Evolutionary conservation across 306 rosid species (phyloP).

Genomic region (Trifolium repens): DNA sequence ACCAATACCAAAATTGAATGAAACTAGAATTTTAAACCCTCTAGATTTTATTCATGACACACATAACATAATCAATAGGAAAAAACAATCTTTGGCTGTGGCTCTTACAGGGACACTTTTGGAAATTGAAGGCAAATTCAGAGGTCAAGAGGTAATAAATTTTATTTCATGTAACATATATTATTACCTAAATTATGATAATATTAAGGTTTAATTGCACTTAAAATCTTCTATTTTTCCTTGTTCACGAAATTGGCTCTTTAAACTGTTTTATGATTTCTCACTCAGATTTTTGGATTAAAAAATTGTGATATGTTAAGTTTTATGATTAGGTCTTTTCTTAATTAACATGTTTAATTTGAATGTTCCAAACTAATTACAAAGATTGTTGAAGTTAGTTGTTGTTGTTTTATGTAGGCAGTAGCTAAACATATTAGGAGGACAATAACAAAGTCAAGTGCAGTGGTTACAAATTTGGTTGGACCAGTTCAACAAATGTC

Average conservation of each 20-base stretch:
- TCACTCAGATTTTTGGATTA: too few species aligned
- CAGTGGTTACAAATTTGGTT: slow-evolving; percentile 55
- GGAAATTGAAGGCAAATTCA: slow-evolving; percentile 52
- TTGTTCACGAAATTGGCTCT: too few species aligned
- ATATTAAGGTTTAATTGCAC: too few species aligned
- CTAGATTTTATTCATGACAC: slow-evolving; percentile 55
- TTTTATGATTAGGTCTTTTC: not conserved
- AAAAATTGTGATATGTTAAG: not conserved
- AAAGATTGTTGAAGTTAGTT: slow-evolving; percentile 5
- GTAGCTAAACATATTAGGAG: slow-evolving; percentile 54
- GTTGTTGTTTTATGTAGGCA: slow-evolving; percentile 40
- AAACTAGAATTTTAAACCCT: slow-evolving; percentile 43
- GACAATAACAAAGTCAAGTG: slow-evolving; percentile 53
- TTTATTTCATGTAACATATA: not conserved
- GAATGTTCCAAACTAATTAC: slow-evolving; percentile 1
- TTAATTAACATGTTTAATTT: not conserved
- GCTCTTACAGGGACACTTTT: slow-evolving; percentile 46
- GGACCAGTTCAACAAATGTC: slow-evolving; percentile 68
- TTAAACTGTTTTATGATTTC: too few species aligned
- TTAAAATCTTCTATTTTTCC: too few species aligned
- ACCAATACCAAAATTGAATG: slow-evolving; percentile 52
- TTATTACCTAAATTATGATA: too few species aligned
- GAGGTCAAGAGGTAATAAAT: slow-evolving; percentile 55
- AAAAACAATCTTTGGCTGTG: slow-evolving; percentile 54
- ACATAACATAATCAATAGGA: slow-evolving; percentile 50